Evolutionary conservation across 129 eudicot species (phyloP), one percentile per base, ranked within the genome.

Genomic region (Saposhnikovia divaricata): DNA sequence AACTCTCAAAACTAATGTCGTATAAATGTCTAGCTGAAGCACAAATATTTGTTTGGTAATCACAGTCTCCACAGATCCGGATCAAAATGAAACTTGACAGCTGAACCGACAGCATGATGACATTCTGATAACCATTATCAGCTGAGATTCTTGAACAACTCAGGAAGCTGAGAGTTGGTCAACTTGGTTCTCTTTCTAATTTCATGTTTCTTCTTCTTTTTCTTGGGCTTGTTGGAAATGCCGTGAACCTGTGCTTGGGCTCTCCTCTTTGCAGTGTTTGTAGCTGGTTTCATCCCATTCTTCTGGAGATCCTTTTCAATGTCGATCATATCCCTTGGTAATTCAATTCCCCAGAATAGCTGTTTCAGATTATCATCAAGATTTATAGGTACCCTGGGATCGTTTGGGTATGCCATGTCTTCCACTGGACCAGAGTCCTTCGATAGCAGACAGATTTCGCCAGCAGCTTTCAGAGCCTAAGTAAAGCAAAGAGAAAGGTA

Each of bases 251-350:
- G 93, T 25, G 96, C 96, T 81, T 68, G 77, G 14, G 94, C 94
- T 83, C 96, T 87, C 80, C 96, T 93, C 89, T 85, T 87, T 4
- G 96, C 93, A 11, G 96, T 93, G 83, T 93, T 86, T 53, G 98
- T 93, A 31, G 98, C 92, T 2, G 98, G 96, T 79, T 90, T 92
- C 93, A 92, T 90, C 55, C 97, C 91, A 71, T 90, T 93, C 81
- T 93, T 89, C 88, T 89, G 96, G 9, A 93, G 90, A 80, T 93
- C 96, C 82, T 81, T 89, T 78, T 93, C 98, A 15, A 90, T 85
- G 74, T 89, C 97, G 65, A 92, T 79, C 97, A 87, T 92, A 78
- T 92, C 97, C 0, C 89, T 82, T 34, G 97, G 97, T 72, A 92
- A 78, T 43, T 92, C 93, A 74, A 90, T 90, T 4, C 85, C 83